Conservation (phyloP, 495 filamentous ascomycete genomes). For the Usnea hakonensis region DNA sequence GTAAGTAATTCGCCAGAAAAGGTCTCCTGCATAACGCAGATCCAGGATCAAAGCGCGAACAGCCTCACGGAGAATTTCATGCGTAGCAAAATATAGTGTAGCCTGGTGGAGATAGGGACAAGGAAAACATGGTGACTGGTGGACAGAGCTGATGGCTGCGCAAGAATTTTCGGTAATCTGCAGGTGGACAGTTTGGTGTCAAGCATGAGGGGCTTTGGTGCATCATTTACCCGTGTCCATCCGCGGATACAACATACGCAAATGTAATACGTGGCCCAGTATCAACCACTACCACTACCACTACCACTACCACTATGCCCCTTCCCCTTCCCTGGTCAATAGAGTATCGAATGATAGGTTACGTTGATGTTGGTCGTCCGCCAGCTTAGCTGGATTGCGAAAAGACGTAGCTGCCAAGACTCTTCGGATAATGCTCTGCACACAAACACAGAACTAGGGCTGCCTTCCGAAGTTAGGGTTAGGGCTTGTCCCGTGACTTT, state of each 20-base stretch:
- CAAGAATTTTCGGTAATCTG: neutral
- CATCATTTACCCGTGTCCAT: neutral
- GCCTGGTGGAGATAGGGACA: neutral
- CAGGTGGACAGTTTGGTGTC: neutral
- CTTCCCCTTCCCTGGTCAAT: too few relatives aligned
- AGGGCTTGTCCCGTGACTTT: too few relatives aligned
- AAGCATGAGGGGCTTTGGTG: neutral
- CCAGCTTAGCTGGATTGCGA: too few relatives aligned
- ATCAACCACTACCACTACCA: neutral
- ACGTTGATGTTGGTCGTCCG: too few relatives aligned
- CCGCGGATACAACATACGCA: neutral
- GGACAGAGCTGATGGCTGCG: neutral
- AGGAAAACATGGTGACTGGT: neutral
- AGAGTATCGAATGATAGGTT: too few relatives aligned
- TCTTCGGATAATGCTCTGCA: too few relatives aligned
- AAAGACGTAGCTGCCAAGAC: too few relatives aligned
- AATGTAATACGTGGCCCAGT: neutral
- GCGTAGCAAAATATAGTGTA: neutral
- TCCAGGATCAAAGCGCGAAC: neutral
- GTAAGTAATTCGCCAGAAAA: neutral
- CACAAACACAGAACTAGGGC: too few relatives aligned
- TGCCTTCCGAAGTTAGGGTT: too few relatives aligned
- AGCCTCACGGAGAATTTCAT: neutral
- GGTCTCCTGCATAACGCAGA: slow-evolving; percentile 2
- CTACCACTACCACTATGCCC: neutral